Base-by-base conservation (phyloP, 2,329 filamentous ascomycete genomes). In the Aspergillus vadensis region DNA sequence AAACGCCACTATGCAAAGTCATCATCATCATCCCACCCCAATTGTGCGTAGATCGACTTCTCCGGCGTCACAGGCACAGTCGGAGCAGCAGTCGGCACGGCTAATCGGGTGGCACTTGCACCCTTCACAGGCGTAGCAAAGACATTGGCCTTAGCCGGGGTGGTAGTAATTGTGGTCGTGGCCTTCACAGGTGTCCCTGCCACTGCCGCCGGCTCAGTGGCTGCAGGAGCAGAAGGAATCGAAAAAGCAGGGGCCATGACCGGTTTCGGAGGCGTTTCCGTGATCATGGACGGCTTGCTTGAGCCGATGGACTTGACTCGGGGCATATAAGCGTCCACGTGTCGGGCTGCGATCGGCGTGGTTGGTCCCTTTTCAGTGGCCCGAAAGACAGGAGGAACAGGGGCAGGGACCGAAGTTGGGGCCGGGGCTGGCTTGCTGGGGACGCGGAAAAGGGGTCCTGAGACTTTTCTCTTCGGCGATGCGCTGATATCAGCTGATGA, bases 11-110 rank as follows among this genome's bases (percentile, higher is more conserved):
- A 57, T 36, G 54, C 60, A 61, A 67, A 57, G 58, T 79, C 75
- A 59, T 78, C 75, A 61, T 79, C 75, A 61, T 79, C 75, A 62
- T 79, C 74, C 79, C 79, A 81, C 55, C 79, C 79, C 53, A 81
- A 61, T 49, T 74, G 69, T 60, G 76, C 76, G 58, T 81, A 81
- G 47, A 81, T 77, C 8, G 77, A 67, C 54, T 75, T 75, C 57
- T 75, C 73, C 17, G 70, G 72, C 7, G 72, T 77, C 19, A 71
- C 68, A 2, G 73, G 72, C 41, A 71, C 63, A 47, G 39, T 23
- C 1, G 64, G 57, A 2, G 65, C 48, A 4, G 64, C 57, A 5
- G 65, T 41, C n/a, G 63, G 62, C 36, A 61, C 65, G 4, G 55
- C 62, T 39, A 64, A 58, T 60, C 63, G 67, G 39, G 63, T 63